Conservation (phyloP, 2,329 filamentous ascomycete genomes). For the Ophiostoma fasciatum region DNA sequence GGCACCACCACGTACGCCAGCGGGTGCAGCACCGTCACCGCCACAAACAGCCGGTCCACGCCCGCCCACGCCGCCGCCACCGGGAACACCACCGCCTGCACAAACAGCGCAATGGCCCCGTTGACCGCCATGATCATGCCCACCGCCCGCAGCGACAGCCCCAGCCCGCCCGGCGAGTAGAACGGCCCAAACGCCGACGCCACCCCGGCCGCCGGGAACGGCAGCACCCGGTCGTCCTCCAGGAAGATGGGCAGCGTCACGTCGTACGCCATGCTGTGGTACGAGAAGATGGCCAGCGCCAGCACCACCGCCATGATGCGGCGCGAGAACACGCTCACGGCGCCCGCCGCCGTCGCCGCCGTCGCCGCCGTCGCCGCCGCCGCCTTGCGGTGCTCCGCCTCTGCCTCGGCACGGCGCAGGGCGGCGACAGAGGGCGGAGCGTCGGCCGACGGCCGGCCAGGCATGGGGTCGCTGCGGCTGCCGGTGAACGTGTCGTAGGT, state of each 20-base stretch:
- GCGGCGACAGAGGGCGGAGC: too few species aligned
- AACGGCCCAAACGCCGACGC: conserved; percentile 23
- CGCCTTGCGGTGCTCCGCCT: conserved; percentile 1
- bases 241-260: conserved; percentile 86
- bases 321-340: conserved; percentile 33
- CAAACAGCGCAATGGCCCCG: conserved; percentile 52
- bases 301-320: conserved; percentile 61
- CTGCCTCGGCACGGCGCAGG: too few species aligned
- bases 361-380: conserved; percentile 6
- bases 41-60: conserved; percentile 43
- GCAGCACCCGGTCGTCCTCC: conserved; percentile 49
- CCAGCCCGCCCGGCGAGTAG: conserved; percentile 46
- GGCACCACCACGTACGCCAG: conserved; percentile 47
- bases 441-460: too few species aligned
- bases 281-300: conserved; percentile 81
- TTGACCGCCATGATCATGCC: conserved; percentile 40
- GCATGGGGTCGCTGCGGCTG: neutral
- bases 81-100: conserved; percentile 57
- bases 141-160: conserved; percentile 46
- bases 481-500: conserved; percentile 57
- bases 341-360: conserved; percentile 10
- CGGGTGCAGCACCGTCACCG: conserved; percentile 45
- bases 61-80: conserved; percentile 42
- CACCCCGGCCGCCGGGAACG: conserved; percentile 17
- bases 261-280: conserved; percentile 91